A percentile compares a stretch with the other conserved stretches of the same genome.
phyloP scores from a whole-genome alignment of 768 basidiomycete genomes.

The Mycena pura region DNA sequence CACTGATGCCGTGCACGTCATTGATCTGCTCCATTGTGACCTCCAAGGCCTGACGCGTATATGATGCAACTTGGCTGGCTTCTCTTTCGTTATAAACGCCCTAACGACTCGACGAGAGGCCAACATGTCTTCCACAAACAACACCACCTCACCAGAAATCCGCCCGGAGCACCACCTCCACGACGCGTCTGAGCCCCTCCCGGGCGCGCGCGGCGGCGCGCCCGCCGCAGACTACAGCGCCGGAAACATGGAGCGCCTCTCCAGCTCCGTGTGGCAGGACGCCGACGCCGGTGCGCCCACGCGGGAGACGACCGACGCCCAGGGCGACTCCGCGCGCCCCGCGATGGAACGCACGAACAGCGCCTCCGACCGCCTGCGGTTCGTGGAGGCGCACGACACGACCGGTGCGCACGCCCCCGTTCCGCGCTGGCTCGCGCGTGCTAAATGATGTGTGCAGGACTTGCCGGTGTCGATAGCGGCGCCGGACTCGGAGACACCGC shows the following conservation, averaged over 20 bases:
- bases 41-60: too few species aligned
- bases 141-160: not conserved
- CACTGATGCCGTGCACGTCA: too few species aligned
- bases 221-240: conserved; percentile 46
- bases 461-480: conserved; percentile 36
- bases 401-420: too few species aligned
- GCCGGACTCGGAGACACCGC: conserved; percentile 38
- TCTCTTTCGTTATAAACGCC: too few species aligned
- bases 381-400: too few species aligned
- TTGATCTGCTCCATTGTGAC: too few species aligned
- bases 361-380: conserved; percentile 34
- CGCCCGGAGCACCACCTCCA: conserved; percentile 54
- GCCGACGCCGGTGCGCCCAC: conserved; percentile 8
- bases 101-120: too few species aligned
- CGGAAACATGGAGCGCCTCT: conserved; percentile 43
- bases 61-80: too few species aligned
- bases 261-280: conserved; percentile 26
- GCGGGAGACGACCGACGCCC: conserved; percentile 13
- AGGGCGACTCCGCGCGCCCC: not conserved
- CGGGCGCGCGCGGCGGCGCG: conserved; percentile 42
- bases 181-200: conserved; percentile 54
- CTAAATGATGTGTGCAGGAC: not conserved
- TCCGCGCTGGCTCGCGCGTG: not conserved
- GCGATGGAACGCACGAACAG: conserved; percentile 2
- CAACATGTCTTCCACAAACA: conserved; percentile 22